A percentile compares a stretch with the other conserved stretches of the same genome.
Evolutionary conservation across 2,329 filamentous ascomycete genomes (phyloP).

Genomic region (Aspergillus intermedius): DNA sequence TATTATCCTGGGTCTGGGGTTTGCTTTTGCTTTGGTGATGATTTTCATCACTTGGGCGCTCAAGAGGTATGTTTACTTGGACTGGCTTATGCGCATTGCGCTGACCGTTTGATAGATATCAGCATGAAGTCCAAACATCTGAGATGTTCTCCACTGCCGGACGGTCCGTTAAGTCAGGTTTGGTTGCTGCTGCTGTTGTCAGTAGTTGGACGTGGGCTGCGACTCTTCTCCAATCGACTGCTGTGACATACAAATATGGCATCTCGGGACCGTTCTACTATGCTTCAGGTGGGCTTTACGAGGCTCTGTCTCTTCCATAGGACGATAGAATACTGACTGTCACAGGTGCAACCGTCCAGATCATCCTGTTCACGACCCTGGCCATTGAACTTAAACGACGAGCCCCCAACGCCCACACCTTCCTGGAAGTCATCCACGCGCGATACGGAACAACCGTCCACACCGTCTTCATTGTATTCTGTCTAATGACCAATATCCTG

Average conservation of each 20-base stretch:
- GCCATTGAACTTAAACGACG: constrained; percentile 84
- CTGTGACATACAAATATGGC: constrained; percentile 75
- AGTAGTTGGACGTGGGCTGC: constrained; percentile 92
- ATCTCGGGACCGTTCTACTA: constrained; percentile 62
- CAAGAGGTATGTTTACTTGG: constrained; percentile 44
- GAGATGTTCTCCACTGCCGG: constrained; percentile 91
- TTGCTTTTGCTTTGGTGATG: constrained; percentile 69
- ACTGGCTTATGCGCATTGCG: not conserved
- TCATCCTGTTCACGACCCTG: constrained; percentile 81
- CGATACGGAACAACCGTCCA: constrained; percentile 70
- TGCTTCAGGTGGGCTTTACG: constrained; percentile 47
- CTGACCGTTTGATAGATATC: constrained; percentile 43
- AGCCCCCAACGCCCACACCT: constrained; percentile 79
- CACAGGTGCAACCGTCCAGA: constrained; percentile 69
- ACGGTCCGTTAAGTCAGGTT: constrained; percentile 78
- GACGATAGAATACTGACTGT: constrained; percentile 14
- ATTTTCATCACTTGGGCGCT: constrained; percentile 65
- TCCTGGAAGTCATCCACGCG: constrained; percentile 70
- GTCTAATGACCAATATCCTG: constrained; percentile 75
- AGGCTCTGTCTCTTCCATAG: constrained; percentile 11
- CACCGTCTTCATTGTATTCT: constrained; percentile 73
- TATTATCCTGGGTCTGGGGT: constrained; percentile 67
- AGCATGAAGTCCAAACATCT: constrained; percentile 72
- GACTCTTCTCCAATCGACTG: constrained; percentile 69
- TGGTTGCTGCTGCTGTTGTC: constrained; percentile 84